Base-by-base conservation (phyloP, 306 rosid genomes). In the Erythrophleum fordii region DNA sequence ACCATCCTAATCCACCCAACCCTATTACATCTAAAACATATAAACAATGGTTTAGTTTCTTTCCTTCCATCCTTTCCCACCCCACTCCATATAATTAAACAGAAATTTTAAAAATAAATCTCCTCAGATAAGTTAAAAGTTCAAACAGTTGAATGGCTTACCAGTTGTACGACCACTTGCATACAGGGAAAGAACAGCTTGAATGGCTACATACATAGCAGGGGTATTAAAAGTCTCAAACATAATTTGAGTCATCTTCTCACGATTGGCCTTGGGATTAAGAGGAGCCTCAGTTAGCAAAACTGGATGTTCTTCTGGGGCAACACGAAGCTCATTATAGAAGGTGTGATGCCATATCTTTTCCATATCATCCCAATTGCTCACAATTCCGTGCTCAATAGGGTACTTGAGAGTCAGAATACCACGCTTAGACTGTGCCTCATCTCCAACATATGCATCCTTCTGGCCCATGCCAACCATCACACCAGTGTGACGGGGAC, bases 391-490 rank as follows among this genome's bases (percentile, higher is more conserved):
- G 44, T 95, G 99, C 88, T 95, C 99, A 80, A 95, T 95, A 6
- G 99, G 99, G 62, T 95, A 95, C 72, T 95, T 95, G 53, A 95
- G 87, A 66, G 99, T 95, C 82, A 95, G 80, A 77, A 95, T 95
- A 89, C 99, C 99, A 1, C 99, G 80, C 89, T 95, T 95, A 64
- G 99, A 95, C 56, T 95, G 99, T 73, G 99, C 99, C 87, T 95
- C 99, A 46, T 95, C 99, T 81, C 99, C 99, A 80, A 95, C 97
- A 89, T 95, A 95, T 77, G 98, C 98, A 87, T 95, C 99, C 75
- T 95, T 95, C 85, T 95, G 99, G 72, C 99, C 99, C 99, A 95
- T 95, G 61, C 99, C 99, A 79, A 95, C 99, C 99, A 95, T 95
- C 86, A 95, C 99, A 70, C 99, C 99, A 29, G 99, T 95, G 87